These are phyloP conservation scores for Sarocladiaceae sp. DNA, from an alignment of 2,329 filamentous ascomycete genomes.

Conservation along the genomic window DNA sequence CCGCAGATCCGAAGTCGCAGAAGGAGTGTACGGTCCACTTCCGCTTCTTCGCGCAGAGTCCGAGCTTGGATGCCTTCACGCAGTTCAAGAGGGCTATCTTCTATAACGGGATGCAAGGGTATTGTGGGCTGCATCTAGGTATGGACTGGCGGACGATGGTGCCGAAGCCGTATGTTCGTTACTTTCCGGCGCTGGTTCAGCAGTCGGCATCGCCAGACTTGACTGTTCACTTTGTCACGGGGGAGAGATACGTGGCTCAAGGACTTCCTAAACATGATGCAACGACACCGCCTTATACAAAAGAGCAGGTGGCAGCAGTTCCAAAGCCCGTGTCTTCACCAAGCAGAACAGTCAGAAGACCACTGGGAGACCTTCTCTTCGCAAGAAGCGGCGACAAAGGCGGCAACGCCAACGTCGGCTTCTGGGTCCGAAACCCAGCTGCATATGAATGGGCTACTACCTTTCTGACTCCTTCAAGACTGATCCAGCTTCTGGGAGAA, in stretches of 20 bases:
- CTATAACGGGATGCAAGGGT: conserved; percentile 26
- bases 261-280: background rate
- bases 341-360: conserved; percentile 13
- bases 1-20: conserved; percentile 23
- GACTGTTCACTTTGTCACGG: conserved; percentile 16
- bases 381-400: conserved; percentile 28
- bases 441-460: conserved; percentile 35
- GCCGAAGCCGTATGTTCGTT: conserved; percentile 22
- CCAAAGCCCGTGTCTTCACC: background rate
- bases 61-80: conserved; percentile 15
- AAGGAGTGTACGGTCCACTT: conserved; percentile 32
- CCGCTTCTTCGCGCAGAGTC: conserved; percentile 33
- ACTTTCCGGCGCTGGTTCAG: conserved; percentile 26
- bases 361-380: conserved; percentile 24
- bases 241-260: conserved; percentile 6
- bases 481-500: conserved; percentile 34
- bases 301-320: background rate
- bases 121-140: conserved; percentile 24
- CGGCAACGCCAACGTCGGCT: conserved; percentile 26
- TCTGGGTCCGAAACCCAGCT: conserved; percentile 27
- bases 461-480: conserved; percentile 28
- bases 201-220: conserved; percentile 14
- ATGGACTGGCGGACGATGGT: conserved; percentile 31
- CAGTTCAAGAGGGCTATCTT: conserved; percentile 18
- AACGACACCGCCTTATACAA: background rate